Evolutionary conservation across 2,329 filamentous ascomycete species (phyloP).

Genomic region (Epichloe amarillans): DNA sequence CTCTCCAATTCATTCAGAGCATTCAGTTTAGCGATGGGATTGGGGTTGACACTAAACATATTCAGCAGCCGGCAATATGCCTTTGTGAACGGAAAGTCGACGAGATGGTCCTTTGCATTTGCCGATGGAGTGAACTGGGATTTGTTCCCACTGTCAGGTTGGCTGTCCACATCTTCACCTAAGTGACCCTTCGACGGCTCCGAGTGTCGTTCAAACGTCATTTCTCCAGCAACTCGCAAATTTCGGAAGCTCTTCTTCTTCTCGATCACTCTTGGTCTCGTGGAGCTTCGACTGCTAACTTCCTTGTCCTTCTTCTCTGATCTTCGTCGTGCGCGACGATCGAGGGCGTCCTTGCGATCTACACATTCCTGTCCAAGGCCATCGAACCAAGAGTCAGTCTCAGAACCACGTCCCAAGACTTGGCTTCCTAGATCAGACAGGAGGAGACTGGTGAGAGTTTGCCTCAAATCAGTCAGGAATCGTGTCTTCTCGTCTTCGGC

Average conservation of each 20-base stretch:
- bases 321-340: constrained; percentile 31
- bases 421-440: constrained; percentile 81
- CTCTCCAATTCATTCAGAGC: constrained; percentile 72
- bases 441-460: constrained; percentile 69
- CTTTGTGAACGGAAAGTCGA: constrained; percentile 65
- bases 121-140: background rate
- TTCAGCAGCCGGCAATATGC: constrained; percentile 69
- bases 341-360: constrained; percentile 43
- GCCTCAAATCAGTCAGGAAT: constrained; percentile 68
- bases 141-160: constrained; percentile 8
- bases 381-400: constrained; percentile 82
- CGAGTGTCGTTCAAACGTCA: constrained; percentile 19
- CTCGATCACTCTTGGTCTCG: constrained; percentile 40
- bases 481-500: constrained; percentile 55
- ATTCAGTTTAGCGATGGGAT: constrained; percentile 74
- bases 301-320: constrained; percentile 28
- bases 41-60: constrained; percentile 81
- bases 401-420: constrained; percentile 77
- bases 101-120: background rate
- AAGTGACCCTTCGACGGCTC: constrained; percentile 26
- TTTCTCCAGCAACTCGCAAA: constrained; percentile 38
- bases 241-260: constrained; percentile 59
- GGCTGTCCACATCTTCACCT: constrained; percentile 25
- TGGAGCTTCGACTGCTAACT: constrained; percentile 26
- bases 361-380: constrained; percentile 53